Evolutionary conservation across 2,329 filamentous ascomycete species (phyloP), one percentile per base, ranked within the genome.

Genomic region (Magnaporthiopsis poae): DNA sequence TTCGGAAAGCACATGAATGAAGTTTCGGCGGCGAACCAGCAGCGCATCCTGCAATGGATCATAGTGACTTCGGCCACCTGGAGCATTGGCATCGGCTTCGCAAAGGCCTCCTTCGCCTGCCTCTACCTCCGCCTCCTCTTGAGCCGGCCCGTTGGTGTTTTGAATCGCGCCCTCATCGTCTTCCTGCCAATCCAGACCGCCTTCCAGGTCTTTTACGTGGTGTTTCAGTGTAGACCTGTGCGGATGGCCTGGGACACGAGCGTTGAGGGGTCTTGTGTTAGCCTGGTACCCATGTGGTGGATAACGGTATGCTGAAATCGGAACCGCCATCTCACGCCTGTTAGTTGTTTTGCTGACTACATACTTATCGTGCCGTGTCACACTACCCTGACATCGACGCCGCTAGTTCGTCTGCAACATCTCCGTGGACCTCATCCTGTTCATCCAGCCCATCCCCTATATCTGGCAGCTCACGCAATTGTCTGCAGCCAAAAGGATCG

Each of bases 381-480:
- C 31, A 31, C 31, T 31, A 3, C 31, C 3, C 31, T 4, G 31
- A 7, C 31, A 7, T 15, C 12, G 36, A 46, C 39, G 39, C 15
- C 21, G 8, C 7, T 39, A 68, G 68, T 69, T 69, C 62, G 66
- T 66, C 12, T 65, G 67, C 63, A 69, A 69, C 11, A 60, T 68
- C 33, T n/a, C 18, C 3, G 66, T 67, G 29, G 65, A 69, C 39
- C 46, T 68, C 18, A 63, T 65, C 12, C 65, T 69, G 21, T 69
- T 69, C 61, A 60, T 69, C 36, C 46, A 69, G 62, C 68, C 68
- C 21, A 67, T 69, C 29, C 68, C 68, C 21, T 62, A 63, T n/a
- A 68, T 69, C 33, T 69, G 68, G 67, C 36, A 56, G 29, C 66
- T 69, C 36, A 67, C 68, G 65, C 63, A 67, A 27, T n/a, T 64